These are phyloP conservation scores for Colletotrichum agaves DNA, from an alignment of 2,329 filamentous ascomycete genomes.

Conservation along the genomic window DNA sequence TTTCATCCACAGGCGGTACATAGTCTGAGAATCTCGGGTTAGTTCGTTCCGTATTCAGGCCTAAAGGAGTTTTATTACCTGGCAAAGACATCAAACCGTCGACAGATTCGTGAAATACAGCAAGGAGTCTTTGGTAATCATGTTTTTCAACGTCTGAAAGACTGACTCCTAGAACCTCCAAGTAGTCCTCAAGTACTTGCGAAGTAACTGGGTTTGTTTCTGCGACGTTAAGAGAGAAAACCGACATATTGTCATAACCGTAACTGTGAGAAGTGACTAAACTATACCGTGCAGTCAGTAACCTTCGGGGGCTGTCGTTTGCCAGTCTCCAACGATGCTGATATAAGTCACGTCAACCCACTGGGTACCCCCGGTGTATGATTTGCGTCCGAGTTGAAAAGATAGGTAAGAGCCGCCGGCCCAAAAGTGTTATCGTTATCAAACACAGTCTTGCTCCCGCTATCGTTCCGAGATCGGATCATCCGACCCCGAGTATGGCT, in stretches of 20 bases:
- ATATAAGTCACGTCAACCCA: no score
- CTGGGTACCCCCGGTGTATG: no score
- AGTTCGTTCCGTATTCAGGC: neutral
- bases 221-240: constrained; percentile 24
- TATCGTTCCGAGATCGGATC: neutral
- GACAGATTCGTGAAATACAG: constrained; percentile 25
- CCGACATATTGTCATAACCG: neutral
- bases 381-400: neutral
- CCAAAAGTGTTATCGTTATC: neutral
- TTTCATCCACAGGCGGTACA: neutral
- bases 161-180: neutral
- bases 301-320: no score
- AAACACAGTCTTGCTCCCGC: neutral
- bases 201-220: constrained; percentile 15
- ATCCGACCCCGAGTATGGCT: neutral
- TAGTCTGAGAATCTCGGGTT: neutral
- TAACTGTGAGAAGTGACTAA: neutral
- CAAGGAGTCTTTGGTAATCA: constrained; percentile 22
- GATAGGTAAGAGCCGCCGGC: neutral
- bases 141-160: constrained; percentile 5
- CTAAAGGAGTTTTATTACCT: neutral
- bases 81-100: constrained; percentile 6
- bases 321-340: no score
- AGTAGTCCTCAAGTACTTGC: constrained; percentile 5
- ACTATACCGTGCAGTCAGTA: no score